These are phyloP conservation scores for Striga hermonthica DNA, from an alignment of 305 asterid genomes.

Conservation along the genomic window DNA sequence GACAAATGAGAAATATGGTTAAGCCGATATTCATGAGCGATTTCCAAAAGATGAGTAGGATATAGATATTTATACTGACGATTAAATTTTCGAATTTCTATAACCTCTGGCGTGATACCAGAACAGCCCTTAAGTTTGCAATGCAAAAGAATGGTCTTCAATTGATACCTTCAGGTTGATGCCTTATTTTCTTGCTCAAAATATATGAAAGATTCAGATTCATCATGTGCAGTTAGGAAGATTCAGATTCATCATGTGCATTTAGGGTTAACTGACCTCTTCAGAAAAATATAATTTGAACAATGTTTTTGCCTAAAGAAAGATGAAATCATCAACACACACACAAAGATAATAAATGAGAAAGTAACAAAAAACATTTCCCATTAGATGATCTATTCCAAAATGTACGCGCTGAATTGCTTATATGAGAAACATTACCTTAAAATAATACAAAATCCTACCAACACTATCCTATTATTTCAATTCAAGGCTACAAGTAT, in stretches of 20 bases:
- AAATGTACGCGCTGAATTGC: conserved; percentile 14
- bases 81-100: neutral
- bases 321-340: neutral
- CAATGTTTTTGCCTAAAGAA: neutral
- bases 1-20: neutral
- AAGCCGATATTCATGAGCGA: neutral
- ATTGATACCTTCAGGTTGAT: neutral
- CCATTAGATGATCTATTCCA: conserved; percentile 7
- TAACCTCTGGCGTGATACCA: neutral
- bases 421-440: conserved; percentile 8
- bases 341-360: neutral
- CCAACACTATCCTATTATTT: neutral
- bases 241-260: neutral
- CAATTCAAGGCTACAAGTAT: conserved; percentile 10
- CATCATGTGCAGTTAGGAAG: neutral
- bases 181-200: neutral
- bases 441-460: neutral
- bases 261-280: neutral
- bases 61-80: neutral
- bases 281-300: neutral
- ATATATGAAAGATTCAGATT: neutral
- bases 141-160: neutral
- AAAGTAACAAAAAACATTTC: neutral
- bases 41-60: neutral
- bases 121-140: too few species aligned